Base-by-base conservation (phyloP, 306 rosid species). In the Corylus avellana region DNA sequence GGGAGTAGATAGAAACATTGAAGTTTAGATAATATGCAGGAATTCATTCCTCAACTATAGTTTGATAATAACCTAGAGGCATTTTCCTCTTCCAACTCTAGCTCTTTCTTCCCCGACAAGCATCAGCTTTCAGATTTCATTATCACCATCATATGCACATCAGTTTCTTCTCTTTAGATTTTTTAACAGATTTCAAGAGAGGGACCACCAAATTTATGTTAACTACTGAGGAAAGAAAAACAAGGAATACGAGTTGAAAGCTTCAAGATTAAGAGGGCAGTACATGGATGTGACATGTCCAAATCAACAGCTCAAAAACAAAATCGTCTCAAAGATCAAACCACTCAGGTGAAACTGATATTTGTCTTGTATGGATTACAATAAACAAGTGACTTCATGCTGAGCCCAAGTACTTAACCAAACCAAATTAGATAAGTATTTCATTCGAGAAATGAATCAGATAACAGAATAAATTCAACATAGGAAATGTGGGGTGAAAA, bases 1-100 rank as follows among this genome's bases (percentile, higher is more conserved):
- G 71, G 18, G 18, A 44, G 44, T 39, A 75, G 72, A 78, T 20
- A 83, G 20, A 6, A 32, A 64, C 3, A 35, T 13, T 64, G 32
- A 14, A 35, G 70, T 14, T 63, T 8, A 32, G 47, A 16, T 63
- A 63, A 35, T 63, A 14, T 32, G 20, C 70, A 63, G 42, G 44
- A 20, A 58, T 58, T 58, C 64, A 22, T 53, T 48, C 57, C 57
- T 53, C 57, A 53, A 53, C 57, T 53, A 53, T 20, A n/a, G 35
- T 58, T 5, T 22, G 35, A 8, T 5, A 58, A 22, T 58, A 58
- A 22, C 64, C 27, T 20, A 58, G 5, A 20, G 6, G 5, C 32
- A 58, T 22, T 58, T 58, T 27, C 64, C 64, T 22, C 27, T 22
- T 58, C 22, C 35, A 4, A 7, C 64, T 58, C 64, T 58, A 8